Base-by-base conservation (phyloP, 192 early-diverging fungal species). In the Backusella morwellensis region DNA sequence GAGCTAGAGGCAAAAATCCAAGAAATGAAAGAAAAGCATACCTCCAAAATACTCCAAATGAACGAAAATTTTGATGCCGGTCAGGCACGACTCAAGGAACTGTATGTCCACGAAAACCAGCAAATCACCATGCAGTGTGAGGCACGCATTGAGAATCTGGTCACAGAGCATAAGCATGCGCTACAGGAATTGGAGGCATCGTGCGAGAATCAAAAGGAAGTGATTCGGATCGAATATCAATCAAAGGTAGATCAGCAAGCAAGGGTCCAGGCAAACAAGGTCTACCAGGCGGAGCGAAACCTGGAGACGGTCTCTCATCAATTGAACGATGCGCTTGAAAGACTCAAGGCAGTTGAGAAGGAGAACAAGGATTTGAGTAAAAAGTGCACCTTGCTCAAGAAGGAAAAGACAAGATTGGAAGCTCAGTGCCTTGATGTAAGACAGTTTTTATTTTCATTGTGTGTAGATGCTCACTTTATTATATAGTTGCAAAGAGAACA, bases 71-170 rank as follows among this genome's bases (percentile, higher is more conserved):
- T 70, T 32, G 26, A 35, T 35, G 44, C 63, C 0, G 21, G 54
- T 35, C 32, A 66, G 11, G 34, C 47, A 6, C 40, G 50, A 38
- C 56, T 78, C 19, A 50, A 70, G 38, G 54, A 72, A 0, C 52
- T 66, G 11, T 78, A 66, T 70, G 44, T 78, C 40, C 67, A 78
- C 15, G 77, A 78, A 38, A 70, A 72, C 29, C 69, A 66, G 21
- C 35, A 40, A 15, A 15, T 78, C 23, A 47, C 63, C 17, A 78
- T 78, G 69, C 77, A 78, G 29, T 66, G 36, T 52, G 70, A 78
- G 47, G 77, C 77, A 1, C 52, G 40, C 1, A 63, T 70, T 14
- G 69, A 78, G n/a, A 78, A 78, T 12, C 6, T 78, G 36, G 19
- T 56, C 3, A 29, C 68, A 2, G 77, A 78, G 14, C 32, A 78